A percentile compares a stretch with the other conserved stretches of the same genome.
Evolutionary conservation across 257 asterid species (phyloP).

Genomic region (Agastache rugosa): DNA sequence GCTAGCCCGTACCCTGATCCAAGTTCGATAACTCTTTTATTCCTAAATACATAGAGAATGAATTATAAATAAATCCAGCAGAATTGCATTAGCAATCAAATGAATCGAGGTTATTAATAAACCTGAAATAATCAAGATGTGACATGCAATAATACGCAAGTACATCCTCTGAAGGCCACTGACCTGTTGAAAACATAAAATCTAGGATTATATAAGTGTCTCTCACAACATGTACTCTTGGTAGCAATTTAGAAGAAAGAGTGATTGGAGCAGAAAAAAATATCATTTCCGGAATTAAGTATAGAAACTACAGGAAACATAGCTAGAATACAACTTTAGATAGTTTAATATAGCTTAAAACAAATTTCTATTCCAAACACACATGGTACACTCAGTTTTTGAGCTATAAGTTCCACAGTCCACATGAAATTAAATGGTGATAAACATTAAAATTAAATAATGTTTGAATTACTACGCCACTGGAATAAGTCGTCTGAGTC

Average conservation of each 20-base stretch:
- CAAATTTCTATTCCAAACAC: not conserved
- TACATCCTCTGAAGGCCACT: constrained; percentile 96
- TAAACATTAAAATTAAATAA: not conserved
- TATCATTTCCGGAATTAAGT: constrained; percentile 3
- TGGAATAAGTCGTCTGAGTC: not conserved
- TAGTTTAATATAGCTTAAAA: not conserved
- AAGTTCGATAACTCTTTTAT: constrained; percentile 84
- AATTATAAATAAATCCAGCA: constrained; percentile 28
- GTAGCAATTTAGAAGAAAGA: constrained; percentile 15
- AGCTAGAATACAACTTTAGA: constrained; percentile 5
- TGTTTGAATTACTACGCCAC: not conserved
- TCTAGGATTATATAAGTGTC: constrained; percentile 19
- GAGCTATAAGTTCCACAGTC: not conserved
- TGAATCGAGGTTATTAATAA: constrained; percentile 21
- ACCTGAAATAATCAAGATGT: constrained; percentile 72
- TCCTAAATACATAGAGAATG: constrained; percentile 47
- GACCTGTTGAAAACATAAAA: constrained; percentile 65
- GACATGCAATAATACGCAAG: constrained; percentile 80
- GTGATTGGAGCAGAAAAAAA: not conserved
- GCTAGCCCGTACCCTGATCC: constrained; percentile 97
- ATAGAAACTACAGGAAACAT: constrained; percentile 4
- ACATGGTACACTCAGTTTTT: not conserved
- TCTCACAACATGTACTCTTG: not conserved
- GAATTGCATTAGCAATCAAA: constrained; percentile 20
- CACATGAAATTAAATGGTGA: not conserved